Conservation (phyloP, 2,329 filamentous ascomycete species). For the Colletotrichum godetiae region DNA sequence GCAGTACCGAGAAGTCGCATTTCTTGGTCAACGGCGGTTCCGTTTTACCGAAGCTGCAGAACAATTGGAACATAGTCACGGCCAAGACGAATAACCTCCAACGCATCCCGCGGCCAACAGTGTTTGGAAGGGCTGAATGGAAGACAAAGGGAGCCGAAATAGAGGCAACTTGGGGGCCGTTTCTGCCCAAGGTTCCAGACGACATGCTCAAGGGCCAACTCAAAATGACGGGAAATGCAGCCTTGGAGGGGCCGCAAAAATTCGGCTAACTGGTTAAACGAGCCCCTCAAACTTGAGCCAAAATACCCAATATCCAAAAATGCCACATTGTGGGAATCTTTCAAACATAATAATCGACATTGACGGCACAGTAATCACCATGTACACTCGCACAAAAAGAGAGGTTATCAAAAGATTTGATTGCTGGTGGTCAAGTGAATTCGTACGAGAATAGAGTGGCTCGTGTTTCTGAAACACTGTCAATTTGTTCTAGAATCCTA, state of each 20-base stretch:
- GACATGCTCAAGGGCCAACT: not conserved
- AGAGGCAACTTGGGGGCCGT: conserved; percentile 22
- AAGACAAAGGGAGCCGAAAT: not conserved
- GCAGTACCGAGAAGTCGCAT: not conserved
- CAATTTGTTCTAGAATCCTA: conserved; percentile 35
- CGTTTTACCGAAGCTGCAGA: not conserved
- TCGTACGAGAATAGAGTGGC: conserved; percentile 26
- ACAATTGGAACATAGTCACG: not conserved
- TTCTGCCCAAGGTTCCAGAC: conserved; percentile 11
- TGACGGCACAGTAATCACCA: not conserved
- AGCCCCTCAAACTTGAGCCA: not conserved
- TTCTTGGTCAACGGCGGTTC: not conserved
- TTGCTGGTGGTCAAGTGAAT: not conserved
- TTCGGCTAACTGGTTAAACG: not conserved
- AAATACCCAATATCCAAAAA: not conserved
- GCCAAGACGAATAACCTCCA: not conserved
- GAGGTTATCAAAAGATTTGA: not conserved
- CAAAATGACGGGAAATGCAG: conserved; percentile 8
- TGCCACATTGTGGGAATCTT: not conserved
- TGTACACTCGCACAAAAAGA: not conserved
- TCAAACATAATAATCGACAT: not conserved
- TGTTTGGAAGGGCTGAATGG: not conserved
- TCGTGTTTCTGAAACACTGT: conserved; percentile 33
- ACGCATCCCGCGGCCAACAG: not conserved
- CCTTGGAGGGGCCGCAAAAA: conserved; percentile 4